Base-by-base conservation (phyloP, 2,329 filamentous ascomycete species). In the Xylaria sp. region DNA sequence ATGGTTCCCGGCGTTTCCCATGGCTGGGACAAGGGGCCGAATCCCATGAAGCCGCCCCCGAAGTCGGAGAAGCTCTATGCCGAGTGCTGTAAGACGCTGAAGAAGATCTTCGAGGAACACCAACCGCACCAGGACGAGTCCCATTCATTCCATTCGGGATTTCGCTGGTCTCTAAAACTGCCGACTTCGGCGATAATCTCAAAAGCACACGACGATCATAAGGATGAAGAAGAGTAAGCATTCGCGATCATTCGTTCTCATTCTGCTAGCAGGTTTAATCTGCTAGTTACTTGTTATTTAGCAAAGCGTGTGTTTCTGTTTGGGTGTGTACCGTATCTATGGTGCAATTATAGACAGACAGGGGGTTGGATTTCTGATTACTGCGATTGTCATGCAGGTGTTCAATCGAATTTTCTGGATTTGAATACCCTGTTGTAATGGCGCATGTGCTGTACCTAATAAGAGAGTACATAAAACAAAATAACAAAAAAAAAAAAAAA, bases 21-120 rank as follows among this genome's bases (percentile, higher is more conserved):
- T 65, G 85, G 79, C 0, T 89, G 86, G 79, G 86, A 89, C 63
- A 89, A 88, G 71, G 80, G 80, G 22, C 84, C 85, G 0, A 87
- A 86, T 63, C 84, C 83, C 4, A 66, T 83, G 20, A 77, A 75
- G 50, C 78, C 78, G 29, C 78, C 78, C 2, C 72, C 74, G 1
- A 77, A 78, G 20, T 77, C 81, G n/a, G 72, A 79, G 60, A 72
- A 76, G 49, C 72, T 84, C 54, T 87, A 87, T 63, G 61, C 72
- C 38, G 74, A 79, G 57, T 84, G 82, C 43, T 83, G 81, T 56
- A 72, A 69, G 57, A 74, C 78, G 66, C 63, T 86, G 63, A 74
- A 71, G 61, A 70, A 73, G 48, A 76, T 80, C 0, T 75, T 78
- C 66, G 63, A 66, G 41, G 63, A 63, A 39, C 57, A 60, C 13